Conservation (phyloP, 1,284 basidiomycete genomes). For the Uromyces viciae-fabae region DNA sequence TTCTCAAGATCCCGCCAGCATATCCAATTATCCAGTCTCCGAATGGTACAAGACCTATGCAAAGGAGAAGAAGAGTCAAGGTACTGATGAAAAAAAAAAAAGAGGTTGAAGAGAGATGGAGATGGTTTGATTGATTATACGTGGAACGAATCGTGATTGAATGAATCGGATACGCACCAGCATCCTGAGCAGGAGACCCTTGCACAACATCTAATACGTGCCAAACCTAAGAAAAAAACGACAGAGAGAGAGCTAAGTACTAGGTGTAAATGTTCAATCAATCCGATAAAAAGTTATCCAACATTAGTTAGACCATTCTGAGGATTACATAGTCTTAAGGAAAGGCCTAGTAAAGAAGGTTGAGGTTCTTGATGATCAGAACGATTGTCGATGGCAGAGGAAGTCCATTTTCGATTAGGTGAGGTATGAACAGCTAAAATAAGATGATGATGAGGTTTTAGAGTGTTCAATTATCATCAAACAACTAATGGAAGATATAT, state of each 20-base stretch:
- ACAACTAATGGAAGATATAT: slow-evolving; percentile 77
- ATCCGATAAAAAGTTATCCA: slow-evolving; percentile 22
- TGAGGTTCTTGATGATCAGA: slow-evolving; percentile 51
- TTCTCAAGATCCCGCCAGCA: slow-evolving; percentile 83
- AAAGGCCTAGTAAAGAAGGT: slow-evolving; percentile 79
- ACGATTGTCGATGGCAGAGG: neutral
- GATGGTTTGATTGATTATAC: neutral
- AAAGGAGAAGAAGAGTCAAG: slow-evolving; percentile 41
- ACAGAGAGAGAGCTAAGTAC: neutral
- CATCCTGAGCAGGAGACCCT: slow-evolving; percentile 87
- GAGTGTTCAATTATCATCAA: too few species aligned
- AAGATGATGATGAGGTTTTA: too few species aligned
- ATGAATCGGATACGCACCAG: slow-evolving; percentile 52
- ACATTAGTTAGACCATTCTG: slow-evolving; percentile 75
- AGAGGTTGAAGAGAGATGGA: neutral
- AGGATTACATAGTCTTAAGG: slow-evolving; percentile 84
- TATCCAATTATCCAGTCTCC: slow-evolving; percentile 89
- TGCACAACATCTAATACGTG: slow-evolving; percentile 95
- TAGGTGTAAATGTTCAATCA: neutral
- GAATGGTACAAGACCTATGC: slow-evolving; percentile 70
- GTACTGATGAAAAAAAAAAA: neutral
- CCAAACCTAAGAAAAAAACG: slow-evolving; percentile 65
- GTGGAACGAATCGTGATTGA: neutral
- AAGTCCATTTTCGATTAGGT: slow-evolving; percentile 39
- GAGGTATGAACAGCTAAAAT: slow-evolving; percentile 16